These are phyloP conservation scores for Saccharomyces hybrid DNA, from an alignment of 1,139 yeast genomes.

Conservation along the genomic window DNA sequence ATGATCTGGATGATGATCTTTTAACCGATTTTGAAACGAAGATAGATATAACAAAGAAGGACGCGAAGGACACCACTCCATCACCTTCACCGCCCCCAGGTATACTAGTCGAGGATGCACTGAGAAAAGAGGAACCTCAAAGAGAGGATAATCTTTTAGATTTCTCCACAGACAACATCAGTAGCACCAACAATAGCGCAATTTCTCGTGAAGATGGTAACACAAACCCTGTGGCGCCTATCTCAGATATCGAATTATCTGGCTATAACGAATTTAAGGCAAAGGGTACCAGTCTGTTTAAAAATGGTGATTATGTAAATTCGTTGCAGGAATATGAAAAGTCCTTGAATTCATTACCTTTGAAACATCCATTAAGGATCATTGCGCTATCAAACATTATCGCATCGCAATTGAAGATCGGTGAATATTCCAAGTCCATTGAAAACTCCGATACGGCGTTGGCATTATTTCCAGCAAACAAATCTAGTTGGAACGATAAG, in stretches of 20 bases:
- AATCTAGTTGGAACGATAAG: conserved; percentile 21
- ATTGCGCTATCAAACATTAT: conserved; percentile 74
- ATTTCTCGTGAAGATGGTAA: neutral
- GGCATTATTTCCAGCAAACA: conserved; percentile 43
- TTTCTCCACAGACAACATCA: conserved; percentile 11
- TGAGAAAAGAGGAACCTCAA: neutral
- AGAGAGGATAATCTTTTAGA: conserved; percentile 16
- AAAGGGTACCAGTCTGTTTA: conserved; percentile 57
- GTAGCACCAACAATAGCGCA: neutral
- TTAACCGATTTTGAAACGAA: conserved; percentile 6
- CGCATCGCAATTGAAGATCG: conserved; percentile 59
- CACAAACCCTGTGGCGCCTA: conserved; percentile 9
- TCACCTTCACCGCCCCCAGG: neutral
- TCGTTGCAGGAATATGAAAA: conserved; percentile 57
- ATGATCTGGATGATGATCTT: conserved; percentile 7
- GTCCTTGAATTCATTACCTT: conserved; percentile 59
- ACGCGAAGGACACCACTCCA: neutral
- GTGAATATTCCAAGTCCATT: conserved; percentile 62
- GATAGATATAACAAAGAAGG: neutral
- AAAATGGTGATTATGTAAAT: conserved; percentile 70
- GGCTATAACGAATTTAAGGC: conserved; percentile 44
- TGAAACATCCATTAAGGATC: conserved; percentile 56
- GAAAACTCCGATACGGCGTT: conserved; percentile 52
- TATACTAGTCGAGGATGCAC: neutral
- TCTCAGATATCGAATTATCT: conserved; percentile 28